A percentile compares a stretch with the other conserved stretches of the same genome.
Evolutionary conservation across 495 filamentous ascomycete species (phyloP).

Genomic region (Trichoderma virens): DNA sequence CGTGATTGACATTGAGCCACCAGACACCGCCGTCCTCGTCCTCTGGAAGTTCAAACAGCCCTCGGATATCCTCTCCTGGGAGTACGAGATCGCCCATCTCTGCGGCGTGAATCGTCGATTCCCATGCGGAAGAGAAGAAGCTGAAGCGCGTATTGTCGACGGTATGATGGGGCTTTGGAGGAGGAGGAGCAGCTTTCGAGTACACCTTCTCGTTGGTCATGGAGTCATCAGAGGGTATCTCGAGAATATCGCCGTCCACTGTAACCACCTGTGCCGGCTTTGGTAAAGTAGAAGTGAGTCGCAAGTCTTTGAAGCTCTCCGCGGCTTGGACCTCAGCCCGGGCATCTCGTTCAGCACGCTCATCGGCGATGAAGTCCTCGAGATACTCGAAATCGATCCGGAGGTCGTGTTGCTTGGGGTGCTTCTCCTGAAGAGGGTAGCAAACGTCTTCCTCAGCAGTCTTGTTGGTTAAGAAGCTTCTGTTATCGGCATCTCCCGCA

Average conservation of each 20-base stretch:
- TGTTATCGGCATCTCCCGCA: conserved; percentile 37
- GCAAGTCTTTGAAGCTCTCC: conserved; percentile 58
- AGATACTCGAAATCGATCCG: conserved; percentile 82
- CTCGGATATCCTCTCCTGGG: conserved; percentile 79
- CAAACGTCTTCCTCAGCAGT: conserved; percentile 77
- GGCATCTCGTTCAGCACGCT: conserved; percentile 39
- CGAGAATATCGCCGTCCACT: conserved; percentile 40
- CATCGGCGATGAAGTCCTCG: conserved; percentile 67
- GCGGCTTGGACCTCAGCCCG: neutral
- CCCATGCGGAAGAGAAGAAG: conserved; percentile 91
- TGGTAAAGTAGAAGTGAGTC: conserved; percentile 18
- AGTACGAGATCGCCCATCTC: conserved; percentile 81
- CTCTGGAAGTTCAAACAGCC: conserved; percentile 69
- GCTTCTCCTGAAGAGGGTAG: conserved; percentile 55
- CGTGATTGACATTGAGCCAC: conserved; percentile 93
- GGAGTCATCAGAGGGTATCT: conserved; percentile 33
- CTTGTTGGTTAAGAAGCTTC: conserved; percentile 44
- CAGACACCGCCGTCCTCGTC: conserved; percentile 72
- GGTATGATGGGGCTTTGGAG: conserved; percentile 13
- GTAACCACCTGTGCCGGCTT: conserved; percentile 27
- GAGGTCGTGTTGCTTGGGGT: conserved; percentile 31
- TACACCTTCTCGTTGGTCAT: conserved; percentile 27
- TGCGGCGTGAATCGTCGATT: conserved; percentile 82
- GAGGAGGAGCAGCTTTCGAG: conserved; percentile 17
- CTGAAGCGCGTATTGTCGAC: conserved; percentile 70